Base-by-base conservation (phyloP, 345 rosid genomes). In the Populus nigra region DNA sequence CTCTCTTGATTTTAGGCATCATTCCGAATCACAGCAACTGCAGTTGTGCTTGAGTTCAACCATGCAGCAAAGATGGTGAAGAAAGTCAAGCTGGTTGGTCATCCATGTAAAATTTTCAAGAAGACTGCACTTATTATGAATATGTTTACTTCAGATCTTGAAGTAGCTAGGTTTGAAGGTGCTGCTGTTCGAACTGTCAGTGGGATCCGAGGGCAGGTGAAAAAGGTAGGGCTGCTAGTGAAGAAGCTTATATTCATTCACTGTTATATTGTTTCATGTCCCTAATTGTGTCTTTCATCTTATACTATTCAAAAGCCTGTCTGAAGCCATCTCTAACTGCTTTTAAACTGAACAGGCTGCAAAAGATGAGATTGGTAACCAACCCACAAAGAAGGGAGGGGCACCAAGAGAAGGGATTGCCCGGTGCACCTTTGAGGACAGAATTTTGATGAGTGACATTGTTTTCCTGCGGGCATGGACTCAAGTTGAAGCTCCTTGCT, bases 341-440 rank as follows among this genome's bases (percentile, higher is more conserved):
- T 75, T 53, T 73, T 50, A 38, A 17, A 23, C 31, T 77, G 76
- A 15, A 68, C 88, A 93, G 97, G 99, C 88, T 75, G 96, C 90
- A 20, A 92, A 91, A 83, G 92, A 90, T 75, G 96, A 90, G 85
- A 80, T 93, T 4, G 97, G 92, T 7, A 90, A 91, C 82, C 82
- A 81, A 33, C 90, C 96, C 0, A 88, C 84, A 70, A 90, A 72
- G 76, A 89, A 87, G 84, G 93, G 91, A 31, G 95, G 90, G 71
- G 88, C 81, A 75, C 72, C 85, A 63, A 81, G 87, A 84, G 97
- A 92, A 79, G 98, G 99, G 73, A 88, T 91, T 81, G 98, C 90
- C 8, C 88, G 99, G 83, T 96, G 99, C 86, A 93, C 94, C 72
- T 96, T 96, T 87, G 99, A 96, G 93, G 99, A 96, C 87, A 86